These are phyloP conservation scores for Rhipidocladum racemiflorum DNA, from an alignment of 176 grass and related monocot species.

Conservation along the genomic window DNA sequence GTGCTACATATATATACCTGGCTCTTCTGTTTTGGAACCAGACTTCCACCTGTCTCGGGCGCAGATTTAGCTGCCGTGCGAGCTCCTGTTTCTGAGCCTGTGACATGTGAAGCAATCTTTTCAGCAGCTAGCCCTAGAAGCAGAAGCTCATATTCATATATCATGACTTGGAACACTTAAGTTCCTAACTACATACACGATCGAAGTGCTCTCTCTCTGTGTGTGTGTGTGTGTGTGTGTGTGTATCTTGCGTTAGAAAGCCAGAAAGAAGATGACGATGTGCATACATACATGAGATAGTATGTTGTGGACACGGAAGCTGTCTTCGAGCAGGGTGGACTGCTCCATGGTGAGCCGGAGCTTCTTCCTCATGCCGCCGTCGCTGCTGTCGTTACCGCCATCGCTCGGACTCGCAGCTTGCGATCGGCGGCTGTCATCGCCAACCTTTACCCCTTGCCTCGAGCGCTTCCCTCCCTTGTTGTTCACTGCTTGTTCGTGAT, in stretches of 20 bases:
- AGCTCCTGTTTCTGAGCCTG: conserved; percentile 70
- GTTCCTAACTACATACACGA: background rate
- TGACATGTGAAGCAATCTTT: background rate
- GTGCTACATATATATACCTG: conserved; percentile 39
- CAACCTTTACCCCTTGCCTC: background rate
- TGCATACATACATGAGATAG: conserved; percentile 49
- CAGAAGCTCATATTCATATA: background rate
- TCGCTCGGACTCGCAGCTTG: conserved; percentile 17
- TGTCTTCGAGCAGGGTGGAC: conserved; percentile 49
- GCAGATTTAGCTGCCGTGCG: conserved; percentile 56
- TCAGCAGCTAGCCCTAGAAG: background rate
- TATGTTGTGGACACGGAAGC: conserved; percentile 56
- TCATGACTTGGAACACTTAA: background rate
- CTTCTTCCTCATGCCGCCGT: conserved; percentile 49
- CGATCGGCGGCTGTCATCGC: background rate
- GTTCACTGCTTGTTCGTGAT: background rate
- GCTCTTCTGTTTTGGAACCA: conserved; percentile 95
- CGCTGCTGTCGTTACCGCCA: background rate
- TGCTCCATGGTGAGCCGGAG: conserved; percentile 69
- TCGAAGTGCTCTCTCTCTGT: too few species aligned
- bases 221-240: too few species aligned
- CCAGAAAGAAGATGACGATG: background rate
- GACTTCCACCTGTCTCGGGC: conserved; percentile 71
- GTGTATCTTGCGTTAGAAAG: background rate
- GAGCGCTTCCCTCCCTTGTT: conserved; percentile 5